Evolutionary conservation across 2,329 filamentous ascomycete genomes (phyloP).

Genomic region (Pseudocercospora vitis): DNA sequence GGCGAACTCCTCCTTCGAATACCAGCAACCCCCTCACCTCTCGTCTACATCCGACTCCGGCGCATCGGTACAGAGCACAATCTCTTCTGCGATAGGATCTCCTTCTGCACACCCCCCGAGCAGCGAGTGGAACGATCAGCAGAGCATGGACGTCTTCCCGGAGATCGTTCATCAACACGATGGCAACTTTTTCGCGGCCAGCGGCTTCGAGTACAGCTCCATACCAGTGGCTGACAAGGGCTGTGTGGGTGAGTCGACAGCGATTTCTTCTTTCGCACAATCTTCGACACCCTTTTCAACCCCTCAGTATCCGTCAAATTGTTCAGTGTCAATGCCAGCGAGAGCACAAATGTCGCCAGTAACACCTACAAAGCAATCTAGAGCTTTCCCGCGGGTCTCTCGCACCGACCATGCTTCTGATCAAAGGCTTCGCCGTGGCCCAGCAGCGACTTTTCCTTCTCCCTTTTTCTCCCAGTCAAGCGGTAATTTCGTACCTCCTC

Average conservation of each 20-base stretch:
- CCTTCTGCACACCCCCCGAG: conserved; percentile 61
- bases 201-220: conserved; percentile 56
- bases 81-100: conserved; percentile 53
- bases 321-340: conserved; percentile 25
- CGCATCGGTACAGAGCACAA: conserved; percentile 48
- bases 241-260: conserved; percentile 52
- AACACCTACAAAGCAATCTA: conserved; percentile 2
- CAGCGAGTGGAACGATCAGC: conserved; percentile 55
- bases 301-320: not conserved
- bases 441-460: conserved; percentile 25
- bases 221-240: conserved; percentile 50
- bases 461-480: conserved; percentile 41
- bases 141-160: conserved; percentile 55
- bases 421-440: conserved; percentile 19
- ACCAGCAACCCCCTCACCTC: conserved; percentile 45
- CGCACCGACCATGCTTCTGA: too few relatives aligned
- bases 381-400: not conserved
- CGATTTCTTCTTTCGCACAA: conserved; percentile 41
- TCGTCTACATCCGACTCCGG: conserved; percentile 54
- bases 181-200: conserved; percentile 56
- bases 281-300: conserved; percentile 25
- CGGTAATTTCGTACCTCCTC: conserved; percentile 39
- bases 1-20: conserved; percentile 49
- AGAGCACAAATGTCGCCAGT: conserved; percentile 17
- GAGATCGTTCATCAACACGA: conserved; percentile 61